Percentiles rank a stretch among this genome's conserved stretches.
Evolutionary conservation across 225 moss, liverwort and hornwort genomes (phyloP).

Genomic region (Takakia lepidozioides): DNA sequence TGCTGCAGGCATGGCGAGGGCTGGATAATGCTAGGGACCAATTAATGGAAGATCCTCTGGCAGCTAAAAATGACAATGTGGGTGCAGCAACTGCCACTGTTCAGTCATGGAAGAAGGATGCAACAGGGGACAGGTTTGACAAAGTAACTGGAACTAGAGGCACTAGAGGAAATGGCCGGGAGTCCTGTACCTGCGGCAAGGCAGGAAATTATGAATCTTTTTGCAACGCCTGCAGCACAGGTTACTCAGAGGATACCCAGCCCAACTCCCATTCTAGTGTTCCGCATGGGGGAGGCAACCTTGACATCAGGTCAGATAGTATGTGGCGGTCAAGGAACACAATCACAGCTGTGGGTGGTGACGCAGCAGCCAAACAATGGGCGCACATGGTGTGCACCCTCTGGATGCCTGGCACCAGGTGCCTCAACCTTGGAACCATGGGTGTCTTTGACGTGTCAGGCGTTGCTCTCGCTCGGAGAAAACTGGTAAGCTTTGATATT

Average conservation of each 20-base stretch:
- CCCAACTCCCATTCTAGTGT: too few species aligned
- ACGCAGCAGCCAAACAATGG: constrained; percentile 68
- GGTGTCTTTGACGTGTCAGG: constrained; percentile 86
- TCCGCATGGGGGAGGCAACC: too few species aligned
- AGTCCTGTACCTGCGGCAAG: constrained; percentile 23
- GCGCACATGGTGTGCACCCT: constrained; percentile 97
- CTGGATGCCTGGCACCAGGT: constrained; percentile 99
- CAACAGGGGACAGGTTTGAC: constrained; percentile 7
- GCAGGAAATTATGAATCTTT: constrained; percentile 11
- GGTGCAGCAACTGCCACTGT: constrained; percentile 23
- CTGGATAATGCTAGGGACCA: constrained; percentile 16
- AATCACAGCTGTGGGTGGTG: constrained; percentile 38
- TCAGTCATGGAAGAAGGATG: constrained; percentile 9
- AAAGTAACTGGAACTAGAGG: constrained; percentile 5
- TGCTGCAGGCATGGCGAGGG: constrained; percentile 72
- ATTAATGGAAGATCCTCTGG: constrained; percentile 1
- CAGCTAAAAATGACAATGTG: constrained; percentile 17
- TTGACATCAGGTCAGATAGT: constrained; percentile 5
- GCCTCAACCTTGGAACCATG: constrained; percentile 88
- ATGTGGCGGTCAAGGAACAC: constrained; percentile 56
- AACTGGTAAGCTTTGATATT: constrained; percentile 53
- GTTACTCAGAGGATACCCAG: constrained; percentile 4
- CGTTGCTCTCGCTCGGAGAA: constrained; percentile 57
- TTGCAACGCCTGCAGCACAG: constrained; percentile 28
- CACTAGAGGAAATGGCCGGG: constrained; percentile 9